Percentiles rank a stretch among this genome's conserved stretches.
Conservation (phyloP, 2,329 filamentous ascomycete species). For the Allantophomopsis cytisporea region DNA sequence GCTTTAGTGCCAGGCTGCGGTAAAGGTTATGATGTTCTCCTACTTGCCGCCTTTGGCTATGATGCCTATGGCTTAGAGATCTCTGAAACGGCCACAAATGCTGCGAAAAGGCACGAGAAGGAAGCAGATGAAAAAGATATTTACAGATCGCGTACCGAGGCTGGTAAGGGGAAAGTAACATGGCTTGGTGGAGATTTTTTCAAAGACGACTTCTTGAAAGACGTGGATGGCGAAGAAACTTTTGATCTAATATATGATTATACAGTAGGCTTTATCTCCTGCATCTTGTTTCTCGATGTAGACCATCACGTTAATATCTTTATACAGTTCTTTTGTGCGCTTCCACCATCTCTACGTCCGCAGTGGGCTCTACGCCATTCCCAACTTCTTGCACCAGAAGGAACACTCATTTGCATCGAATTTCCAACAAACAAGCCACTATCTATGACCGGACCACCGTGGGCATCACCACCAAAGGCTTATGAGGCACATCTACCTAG, state of each 20-base stretch:
- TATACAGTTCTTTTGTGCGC: constrained; percentile 45
- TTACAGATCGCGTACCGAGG: constrained; percentile 26
- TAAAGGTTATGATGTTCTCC: constrained; percentile 65
- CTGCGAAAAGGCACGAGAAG: constrained; percentile 29
- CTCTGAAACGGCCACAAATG: constrained; percentile 23
- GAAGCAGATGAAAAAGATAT: constrained; percentile 22
- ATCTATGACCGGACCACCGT: constrained; percentile 56
- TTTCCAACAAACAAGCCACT: constrained; percentile 64
- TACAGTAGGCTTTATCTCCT: constrained; percentile 28
- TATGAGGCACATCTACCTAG: constrained; percentile 59
- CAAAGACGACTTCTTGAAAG: constrained; percentile 37
- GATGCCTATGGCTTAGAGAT: constrained; percentile 62
- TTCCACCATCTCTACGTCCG: constrained; percentile 37
- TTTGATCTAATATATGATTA: constrained; percentile 59
- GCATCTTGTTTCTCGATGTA: not conserved
- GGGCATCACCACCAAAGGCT: constrained; percentile 51
- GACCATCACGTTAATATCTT: not conserved
- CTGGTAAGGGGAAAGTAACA: constrained; percentile 33
- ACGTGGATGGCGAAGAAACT: constrained; percentile 21
- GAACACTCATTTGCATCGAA: constrained; percentile 54
- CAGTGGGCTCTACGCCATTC: constrained; percentile 38
- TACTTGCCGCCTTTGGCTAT: constrained; percentile 63
- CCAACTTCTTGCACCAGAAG: constrained; percentile 32
- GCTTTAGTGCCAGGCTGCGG: constrained; percentile 76
- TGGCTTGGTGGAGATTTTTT: constrained; percentile 59